phyloP scores from a whole-genome alignment of 2,329 filamentous ascomycete genomes.

The Stenocarpella maydis region DNA sequence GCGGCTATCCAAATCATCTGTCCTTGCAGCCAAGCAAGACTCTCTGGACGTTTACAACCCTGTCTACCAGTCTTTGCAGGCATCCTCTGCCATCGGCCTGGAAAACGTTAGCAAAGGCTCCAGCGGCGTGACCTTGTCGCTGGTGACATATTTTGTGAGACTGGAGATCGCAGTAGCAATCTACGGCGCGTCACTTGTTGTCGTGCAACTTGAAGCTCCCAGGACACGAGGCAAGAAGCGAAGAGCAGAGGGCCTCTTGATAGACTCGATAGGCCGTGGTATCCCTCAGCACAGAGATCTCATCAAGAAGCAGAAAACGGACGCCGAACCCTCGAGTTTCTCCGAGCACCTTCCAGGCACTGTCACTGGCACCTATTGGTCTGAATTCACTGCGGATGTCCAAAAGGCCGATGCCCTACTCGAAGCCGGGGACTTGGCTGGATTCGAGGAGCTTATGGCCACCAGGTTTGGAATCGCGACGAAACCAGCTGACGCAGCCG shows the following conservation, averaged over 20 bases:
- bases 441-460: slow-evolving; percentile 61
- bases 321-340: slow-evolving; percentile 43
- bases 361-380: slow-evolving; percentile 58
- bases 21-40: slow-evolving; percentile 67
- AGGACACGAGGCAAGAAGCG: slow-evolving; percentile 63
- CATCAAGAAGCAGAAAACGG: slow-evolving; percentile 43
- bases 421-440: slow-evolving; percentile 52
- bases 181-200: slow-evolving; percentile 69
- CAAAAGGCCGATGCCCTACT: slow-evolving; percentile 58
- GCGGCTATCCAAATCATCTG: slow-evolving; percentile 70
- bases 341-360: slow-evolving; percentile 57
- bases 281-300: slow-evolving; percentile 50
- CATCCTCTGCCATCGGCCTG: slow-evolving; percentile 55
- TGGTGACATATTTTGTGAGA: slow-evolving; percentile 71
- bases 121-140: slow-evolving; percentile 46
- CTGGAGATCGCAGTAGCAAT: slow-evolving; percentile 73
- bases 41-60: slow-evolving; percentile 73
- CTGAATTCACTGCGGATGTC: slow-evolving; percentile 54
- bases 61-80: slow-evolving; percentile 70
- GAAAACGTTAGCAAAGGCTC: slow-evolving; percentile 43
- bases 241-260: slow-evolving; percentile 68
- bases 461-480: slow-evolving; percentile 56
- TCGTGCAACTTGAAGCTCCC: slow-evolving; percentile 73
- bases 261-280: slow-evolving; percentile 78
- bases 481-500: slow-evolving; percentile 10